phyloP scores from a whole-genome alignment of 352 stramenopile species.

The Phytophthora capsici region DNA sequence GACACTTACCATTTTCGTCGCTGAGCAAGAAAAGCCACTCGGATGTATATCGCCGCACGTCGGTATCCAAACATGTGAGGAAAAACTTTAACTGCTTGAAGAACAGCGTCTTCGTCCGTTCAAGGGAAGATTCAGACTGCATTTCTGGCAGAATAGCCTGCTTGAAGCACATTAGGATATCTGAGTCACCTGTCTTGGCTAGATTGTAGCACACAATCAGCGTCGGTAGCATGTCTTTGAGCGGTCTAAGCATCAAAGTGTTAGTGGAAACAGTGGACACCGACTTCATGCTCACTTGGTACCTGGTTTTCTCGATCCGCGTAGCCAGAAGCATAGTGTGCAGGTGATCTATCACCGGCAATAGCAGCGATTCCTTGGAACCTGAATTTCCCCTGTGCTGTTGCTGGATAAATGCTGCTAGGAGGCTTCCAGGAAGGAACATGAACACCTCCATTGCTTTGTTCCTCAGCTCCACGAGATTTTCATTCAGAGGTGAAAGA shows the following conservation, averaged over 20 bases:
- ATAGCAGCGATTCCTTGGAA: constrained; percentile 16
- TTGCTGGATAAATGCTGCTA: constrained; percentile 54
- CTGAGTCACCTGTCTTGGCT: constrained; percentile 37
- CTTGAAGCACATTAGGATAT: constrained; percentile 49
- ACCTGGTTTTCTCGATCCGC: constrained; percentile 71
- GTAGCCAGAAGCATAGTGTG: constrained; percentile 60
- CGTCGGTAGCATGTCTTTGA: constrained; percentile 60
- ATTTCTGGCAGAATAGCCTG: constrained; percentile 38
- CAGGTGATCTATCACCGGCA: constrained; percentile 53
- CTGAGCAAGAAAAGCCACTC: constrained; percentile 82
- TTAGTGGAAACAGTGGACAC: not conserved
- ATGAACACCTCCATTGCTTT: constrained; percentile 71
- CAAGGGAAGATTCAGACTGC: not conserved
- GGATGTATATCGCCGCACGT: constrained; percentile 69
- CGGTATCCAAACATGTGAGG: constrained; percentile 74
- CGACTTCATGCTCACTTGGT: not conserved
- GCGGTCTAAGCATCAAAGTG: constrained; percentile 22
- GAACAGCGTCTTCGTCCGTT: constrained; percentile 39
- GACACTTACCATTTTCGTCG: constrained; percentile 71
- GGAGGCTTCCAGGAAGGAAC: constrained; percentile 50
- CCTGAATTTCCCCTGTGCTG: constrained; percentile 21
- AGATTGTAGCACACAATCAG: constrained; percentile 75
- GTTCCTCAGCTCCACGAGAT: constrained; percentile 65
- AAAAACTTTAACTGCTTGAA: constrained; percentile 76
- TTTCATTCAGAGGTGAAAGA: constrained; percentile 37